Percentiles rank a stretch among this genome's conserved stretches.
Conservation (phyloP, 2,329 filamentous ascomycete genomes). For the Hymenoscyphus fructigenus region DNA sequence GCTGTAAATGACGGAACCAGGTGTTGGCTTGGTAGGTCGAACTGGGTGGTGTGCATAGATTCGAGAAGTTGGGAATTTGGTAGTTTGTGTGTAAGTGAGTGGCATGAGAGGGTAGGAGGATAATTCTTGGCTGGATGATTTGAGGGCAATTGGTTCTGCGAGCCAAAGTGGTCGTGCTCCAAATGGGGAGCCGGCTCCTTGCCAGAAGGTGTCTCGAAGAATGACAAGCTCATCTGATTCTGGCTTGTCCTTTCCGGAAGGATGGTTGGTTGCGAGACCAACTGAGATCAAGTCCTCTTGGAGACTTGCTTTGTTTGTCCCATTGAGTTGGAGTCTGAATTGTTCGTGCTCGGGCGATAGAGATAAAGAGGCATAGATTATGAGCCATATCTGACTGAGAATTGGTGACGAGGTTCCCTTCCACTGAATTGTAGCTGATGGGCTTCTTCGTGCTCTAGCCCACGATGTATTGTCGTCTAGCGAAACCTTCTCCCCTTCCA, state of each 20-base stretch:
- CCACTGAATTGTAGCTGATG: slow-evolving; percentile 38
- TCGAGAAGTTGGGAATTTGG: slow-evolving; percentile 27
- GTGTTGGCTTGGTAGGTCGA: slow-evolving; percentile 68
- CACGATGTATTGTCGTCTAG: slow-evolving; percentile 40
- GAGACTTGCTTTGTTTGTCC: slow-evolving; percentile 32
- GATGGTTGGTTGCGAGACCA: slow-evolving; percentile 25
- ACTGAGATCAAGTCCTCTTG: slow-evolving; percentile 36
- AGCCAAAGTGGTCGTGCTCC: slow-evolving; percentile 63
- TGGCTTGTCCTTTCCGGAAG: slow-evolving; percentile 12
- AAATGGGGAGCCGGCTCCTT: slow-evolving; percentile 66
- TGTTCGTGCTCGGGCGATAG: slow-evolving; percentile 36
- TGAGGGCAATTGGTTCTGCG: slow-evolving; percentile 16
- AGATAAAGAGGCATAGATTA: slow-evolving; percentile 41
- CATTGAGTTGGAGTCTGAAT: slow-evolving; percentile 38
- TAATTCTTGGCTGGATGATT: slow-evolving; percentile 41
- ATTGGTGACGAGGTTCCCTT: slow-evolving; percentile 32
- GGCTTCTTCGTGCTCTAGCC: slow-evolving; percentile 36
- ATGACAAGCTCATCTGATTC: slow-evolving; percentile 44
- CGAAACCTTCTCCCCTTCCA: slow-evolving; percentile 12
- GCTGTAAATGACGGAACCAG: slow-evolving; percentile 72
- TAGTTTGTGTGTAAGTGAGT: slow-evolving; percentile 44
- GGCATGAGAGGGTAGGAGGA: slow-evolving; percentile 42
- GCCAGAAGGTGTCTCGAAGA: slow-evolving; percentile 63
- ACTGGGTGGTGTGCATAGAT: slow-evolving; percentile 66
- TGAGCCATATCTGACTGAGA: slow-evolving; percentile 41